Evolutionary conservation across 2,329 filamentous ascomycete genomes (phyloP).

Genomic region (Aspergillus ustus): DNA sequence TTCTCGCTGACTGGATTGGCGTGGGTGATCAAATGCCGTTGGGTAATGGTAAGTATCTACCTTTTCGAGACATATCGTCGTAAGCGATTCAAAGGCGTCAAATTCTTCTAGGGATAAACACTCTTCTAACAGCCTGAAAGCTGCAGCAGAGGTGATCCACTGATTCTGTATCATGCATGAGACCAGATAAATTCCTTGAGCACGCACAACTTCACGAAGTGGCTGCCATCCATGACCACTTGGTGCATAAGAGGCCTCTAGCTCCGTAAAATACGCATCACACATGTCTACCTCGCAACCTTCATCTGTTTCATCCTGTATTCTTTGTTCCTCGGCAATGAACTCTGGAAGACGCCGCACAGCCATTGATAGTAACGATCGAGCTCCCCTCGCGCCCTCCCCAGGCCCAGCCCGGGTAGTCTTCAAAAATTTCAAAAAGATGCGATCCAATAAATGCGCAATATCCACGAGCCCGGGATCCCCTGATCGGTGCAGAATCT

Average conservation of each 20-base stretch:
- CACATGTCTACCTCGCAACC: conserved; percentile 45
- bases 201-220: conserved; percentile 46
- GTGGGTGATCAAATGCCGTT: conserved; percentile 30
- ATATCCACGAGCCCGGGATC: conserved; percentile 42
- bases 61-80: conserved; percentile 38
- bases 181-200: conserved; percentile 45
- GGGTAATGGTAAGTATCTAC: conserved; percentile 36
- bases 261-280: conserved; percentile 47
- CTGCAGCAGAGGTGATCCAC: conserved; percentile 40
- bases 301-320: conserved; percentile 38
- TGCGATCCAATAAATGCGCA: conserved; percentile 38
- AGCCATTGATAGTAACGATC: conserved; percentile 45
- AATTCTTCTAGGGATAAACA: conserved; percentile 36
- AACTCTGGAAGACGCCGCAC: conserved; percentile 43
- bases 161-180: conserved; percentile 40
- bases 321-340: conserved; percentile 43
- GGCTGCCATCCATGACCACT: conserved; percentile 44
- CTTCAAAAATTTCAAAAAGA: conserved; percentile 43
- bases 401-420: conserved; percentile 32
- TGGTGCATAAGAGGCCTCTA: conserved; percentile 45
- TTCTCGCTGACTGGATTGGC: conserved; percentile 23
- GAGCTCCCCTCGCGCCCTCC: conserved; percentile 25
- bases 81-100: conserved; percentile 43
- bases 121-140: conserved; percentile 39
- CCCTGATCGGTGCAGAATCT: conserved; percentile 36